Conservation (phyloP, 768 basidiomycete genomes). For the Russula sp. region DNA sequence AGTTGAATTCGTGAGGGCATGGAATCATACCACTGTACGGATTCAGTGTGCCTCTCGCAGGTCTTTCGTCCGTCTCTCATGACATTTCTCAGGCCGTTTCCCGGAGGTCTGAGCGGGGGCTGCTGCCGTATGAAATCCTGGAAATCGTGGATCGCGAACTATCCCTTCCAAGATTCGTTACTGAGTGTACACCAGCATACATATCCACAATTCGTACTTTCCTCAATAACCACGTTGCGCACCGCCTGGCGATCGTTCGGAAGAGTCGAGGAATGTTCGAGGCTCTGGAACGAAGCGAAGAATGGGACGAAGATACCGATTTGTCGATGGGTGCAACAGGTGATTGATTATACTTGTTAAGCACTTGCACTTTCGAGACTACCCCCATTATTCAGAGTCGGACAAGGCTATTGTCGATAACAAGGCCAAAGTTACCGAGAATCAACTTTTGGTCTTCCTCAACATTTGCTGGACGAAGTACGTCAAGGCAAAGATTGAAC, state of each 20-base stretch:
- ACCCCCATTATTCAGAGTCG: conserved; percentile 37
- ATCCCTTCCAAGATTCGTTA: conserved; percentile 47
- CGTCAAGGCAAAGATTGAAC: conserved; percentile 93
- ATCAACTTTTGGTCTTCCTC: conserved; percentile 73
- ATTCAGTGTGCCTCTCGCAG: background rate
- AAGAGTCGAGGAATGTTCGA: conserved; percentile 75
- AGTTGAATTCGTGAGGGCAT: conserved; percentile 80
- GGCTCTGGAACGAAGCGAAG: conserved; percentile 62
- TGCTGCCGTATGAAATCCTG: conserved; percentile 84
- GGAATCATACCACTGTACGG: conserved; percentile 75
- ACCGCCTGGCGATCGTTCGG: conserved; percentile 58
- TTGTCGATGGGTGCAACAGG: conserved; percentile 68
- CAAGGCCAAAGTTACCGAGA: conserved; percentile 78
- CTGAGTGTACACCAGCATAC: conserved; percentile 66
- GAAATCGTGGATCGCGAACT: conserved; percentile 64
- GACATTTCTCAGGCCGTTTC: conserved; percentile 49
- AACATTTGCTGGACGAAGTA: conserved; percentile 88
- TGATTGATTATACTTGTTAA: conserved; percentile 24
- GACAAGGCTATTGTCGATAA: conserved; percentile 80
- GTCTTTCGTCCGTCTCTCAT: background rate
- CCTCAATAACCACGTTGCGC: conserved; percentile 57
- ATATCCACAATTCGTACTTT: conserved; percentile 62
- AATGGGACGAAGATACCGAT: conserved; percentile 75
- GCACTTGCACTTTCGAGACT: background rate
- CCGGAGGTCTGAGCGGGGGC: conserved; percentile 47